phyloP scores from a whole-genome alignment of 2,329 filamentous ascomycete species.

The Sphaerulina vaccinii region DNA sequence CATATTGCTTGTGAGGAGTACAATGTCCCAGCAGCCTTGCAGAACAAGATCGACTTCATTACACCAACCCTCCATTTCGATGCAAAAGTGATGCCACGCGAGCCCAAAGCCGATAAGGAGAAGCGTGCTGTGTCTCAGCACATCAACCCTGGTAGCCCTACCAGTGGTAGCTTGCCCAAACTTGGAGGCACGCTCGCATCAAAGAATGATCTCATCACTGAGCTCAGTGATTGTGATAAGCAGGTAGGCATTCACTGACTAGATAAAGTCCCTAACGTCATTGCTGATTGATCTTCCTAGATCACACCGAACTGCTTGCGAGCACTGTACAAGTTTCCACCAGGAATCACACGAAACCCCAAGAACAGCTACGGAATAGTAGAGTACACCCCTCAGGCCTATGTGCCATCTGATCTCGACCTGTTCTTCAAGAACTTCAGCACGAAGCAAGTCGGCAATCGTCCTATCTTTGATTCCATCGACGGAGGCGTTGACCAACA shows the following conservation, averaged over 20 bases:
- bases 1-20: conserved; percentile 45
- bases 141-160: conserved; percentile 11
- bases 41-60: conserved; percentile 56
- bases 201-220: conserved; percentile 15
- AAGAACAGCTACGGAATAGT: conserved; percentile 50
- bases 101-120: conserved; percentile 10
- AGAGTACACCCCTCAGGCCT: conserved; percentile 43
- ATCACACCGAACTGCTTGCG: conserved; percentile 45
- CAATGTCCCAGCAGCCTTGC: conserved; percentile 51
- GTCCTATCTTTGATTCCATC: conserved; percentile 30
- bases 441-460: conserved; percentile 22
- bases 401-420: conserved; percentile 46
- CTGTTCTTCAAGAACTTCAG: conserved; percentile 27
- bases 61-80: conserved; percentile 55
- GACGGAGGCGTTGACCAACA: conserved; percentile 30
- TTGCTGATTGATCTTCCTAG: neutral
- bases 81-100: conserved; percentile 18
- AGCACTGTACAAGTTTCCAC: conserved; percentile 46
- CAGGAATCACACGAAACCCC: conserved; percentile 16
- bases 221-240: conserved; percentile 19
- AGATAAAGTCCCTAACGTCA: no score
- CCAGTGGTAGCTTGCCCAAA: conserved; percentile 17
- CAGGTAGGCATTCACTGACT: conserved; percentile 1
- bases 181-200: no score
- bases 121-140: conserved; percentile 22